A percentile compares a stretch with the other conserved stretches of the same genome.
These are phyloP conservation scores for Pythium periplocum DNA, from an alignment of 352 stramenopile species.

Conservation along the genomic window DNA sequence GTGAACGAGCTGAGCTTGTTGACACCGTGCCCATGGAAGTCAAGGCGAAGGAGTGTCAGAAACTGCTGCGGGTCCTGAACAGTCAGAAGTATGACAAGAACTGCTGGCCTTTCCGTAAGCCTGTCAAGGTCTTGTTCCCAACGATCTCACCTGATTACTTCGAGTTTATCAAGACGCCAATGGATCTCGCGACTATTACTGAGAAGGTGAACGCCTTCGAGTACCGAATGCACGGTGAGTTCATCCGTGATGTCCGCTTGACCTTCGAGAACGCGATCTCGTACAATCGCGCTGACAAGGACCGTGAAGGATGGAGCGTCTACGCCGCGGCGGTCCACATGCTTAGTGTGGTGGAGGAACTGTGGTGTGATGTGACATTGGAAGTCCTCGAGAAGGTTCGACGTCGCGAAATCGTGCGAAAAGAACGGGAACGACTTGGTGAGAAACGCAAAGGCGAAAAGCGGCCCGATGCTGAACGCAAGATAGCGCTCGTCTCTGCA, in stretches of 20 bases:
- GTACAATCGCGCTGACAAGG: slow-evolving; percentile 80
- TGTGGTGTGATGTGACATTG: slow-evolving; percentile 76
- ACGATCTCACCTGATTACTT: slow-evolving; percentile 71
- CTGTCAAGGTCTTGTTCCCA: slow-evolving; percentile 69
- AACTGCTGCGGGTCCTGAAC: slow-evolving; percentile 72
- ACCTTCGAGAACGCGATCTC: slow-evolving; percentile 83
- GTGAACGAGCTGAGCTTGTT: slow-evolving; percentile 50
- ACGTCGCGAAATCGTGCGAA: slow-evolving; percentile 62
- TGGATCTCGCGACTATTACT: slow-evolving; percentile 71
- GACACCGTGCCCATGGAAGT: slow-evolving; percentile 54
- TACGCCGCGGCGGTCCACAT: slow-evolving; percentile 75
- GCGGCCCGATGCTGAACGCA: slow-evolving; percentile 26
- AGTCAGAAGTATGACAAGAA: slow-evolving; percentile 87
- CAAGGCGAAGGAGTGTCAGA: slow-evolving; percentile 80
- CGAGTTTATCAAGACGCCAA: slow-evolving; percentile 75
- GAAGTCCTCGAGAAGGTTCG: slow-evolving; percentile 71
- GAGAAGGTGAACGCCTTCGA: slow-evolving; percentile 61
- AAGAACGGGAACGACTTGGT: slow-evolving; percentile 58
- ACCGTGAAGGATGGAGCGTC: slow-evolving; percentile 74
- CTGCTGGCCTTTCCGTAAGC: slow-evolving; percentile 82
- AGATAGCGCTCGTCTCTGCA: slow-evolving; percentile 1
- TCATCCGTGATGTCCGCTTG: slow-evolving; percentile 71
- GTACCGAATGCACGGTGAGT: slow-evolving; percentile 81
- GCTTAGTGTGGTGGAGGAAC: slow-evolving; percentile 61
- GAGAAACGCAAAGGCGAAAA: slow-evolving; percentile 48